Evolutionary conservation across 805 yeast genomes (phyloP), one percentile per base, ranked within the genome.

Genomic region (Wickerhamiella nectarea): DNA sequence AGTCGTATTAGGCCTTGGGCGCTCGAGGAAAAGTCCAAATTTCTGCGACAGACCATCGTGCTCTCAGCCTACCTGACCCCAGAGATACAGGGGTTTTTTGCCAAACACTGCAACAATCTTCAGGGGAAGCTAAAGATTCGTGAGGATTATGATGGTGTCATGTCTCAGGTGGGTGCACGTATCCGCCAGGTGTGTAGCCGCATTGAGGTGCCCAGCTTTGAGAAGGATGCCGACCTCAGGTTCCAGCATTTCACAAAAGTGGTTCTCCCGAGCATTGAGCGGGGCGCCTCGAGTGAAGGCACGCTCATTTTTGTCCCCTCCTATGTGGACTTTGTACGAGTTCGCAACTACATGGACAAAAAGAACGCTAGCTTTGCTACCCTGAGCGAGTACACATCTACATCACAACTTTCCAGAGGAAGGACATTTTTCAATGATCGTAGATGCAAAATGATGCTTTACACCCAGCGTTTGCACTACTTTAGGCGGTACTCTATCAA

Each of bases 381-480:
- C 33, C 67, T 84, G 37, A 85, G 87, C 58, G 98, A 91, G 62
- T 91, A 91, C 62, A 71, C 93, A 2, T 61, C 74, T 1, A 80
- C 75, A 50, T 68, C 80, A n/a, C 78, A 80, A 46, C 59, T 84
- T 26, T 74, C 85, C 1, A 69, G 84, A 38, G 74, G 78, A 15
- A 70, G 97, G 51, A 71, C 83, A 6, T 63, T 70, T 31, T 91
- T 91, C 57, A 74, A 71, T 25, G 69, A 74, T 34, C 74, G 76
- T 2, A 70, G 77, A 45, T 64, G 67, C 24, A 78, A 81, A 54
- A 70, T 89, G 21, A 59, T 91, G 65, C 62, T 91, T n/a, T 89
- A 89, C 62, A 83, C 96, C 0, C 97, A 89, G 56, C 78, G 98
- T 69, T 66, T 89, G 58, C 97, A 91, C 61, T 91, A 84, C 57